A percentile compares a stretch with the other conserved stretches of the same genome.
phyloP scores from a whole-genome alignment of 495 filamentous ascomycete genomes.

The Geoglossum glabrum region DNA sequence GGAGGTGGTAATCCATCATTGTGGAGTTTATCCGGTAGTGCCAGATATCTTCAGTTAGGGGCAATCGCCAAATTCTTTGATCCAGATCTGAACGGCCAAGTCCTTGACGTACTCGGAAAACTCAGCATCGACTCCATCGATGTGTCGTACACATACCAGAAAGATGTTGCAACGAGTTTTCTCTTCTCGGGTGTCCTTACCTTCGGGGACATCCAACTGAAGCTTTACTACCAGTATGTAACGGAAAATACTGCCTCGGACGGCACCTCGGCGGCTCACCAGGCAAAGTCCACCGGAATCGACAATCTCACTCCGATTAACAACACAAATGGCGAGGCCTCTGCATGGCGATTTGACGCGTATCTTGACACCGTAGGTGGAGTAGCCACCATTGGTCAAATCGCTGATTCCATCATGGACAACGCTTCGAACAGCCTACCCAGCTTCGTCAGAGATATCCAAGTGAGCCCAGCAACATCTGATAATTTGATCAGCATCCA shows the following conservation, averaged over 20 bases:
- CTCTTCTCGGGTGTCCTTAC: conserved; percentile 7
- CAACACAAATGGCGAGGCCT: not conserved
- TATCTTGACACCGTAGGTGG: not conserved
- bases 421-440: not conserved
- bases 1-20: too few relatives aligned
- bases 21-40: too few relatives aligned
- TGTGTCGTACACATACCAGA: conserved; percentile 11
- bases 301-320: conserved; percentile 9
- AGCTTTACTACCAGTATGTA: conserved; percentile 5
- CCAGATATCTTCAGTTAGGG: too few relatives aligned
- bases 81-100: too few relatives aligned
- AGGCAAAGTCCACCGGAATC: conserved; percentile 4
- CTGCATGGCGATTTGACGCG: not conserved
- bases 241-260: not conserved
- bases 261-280: not conserved
- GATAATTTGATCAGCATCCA: not conserved
- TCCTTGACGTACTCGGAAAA: conserved; percentile 8
- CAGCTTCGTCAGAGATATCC: not conserved
- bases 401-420: not conserved
- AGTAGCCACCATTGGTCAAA: not conserved
- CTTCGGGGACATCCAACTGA: conserved; percentile 10
- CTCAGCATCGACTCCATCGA: conserved; percentile 6
- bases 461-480: not conserved
- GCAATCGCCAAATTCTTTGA: too few relatives aligned
- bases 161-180: conserved; percentile 4